phyloP scores from a whole-genome alignment of 202 grass and related monocot genomes.

The Zoysia matrella region DNA sequence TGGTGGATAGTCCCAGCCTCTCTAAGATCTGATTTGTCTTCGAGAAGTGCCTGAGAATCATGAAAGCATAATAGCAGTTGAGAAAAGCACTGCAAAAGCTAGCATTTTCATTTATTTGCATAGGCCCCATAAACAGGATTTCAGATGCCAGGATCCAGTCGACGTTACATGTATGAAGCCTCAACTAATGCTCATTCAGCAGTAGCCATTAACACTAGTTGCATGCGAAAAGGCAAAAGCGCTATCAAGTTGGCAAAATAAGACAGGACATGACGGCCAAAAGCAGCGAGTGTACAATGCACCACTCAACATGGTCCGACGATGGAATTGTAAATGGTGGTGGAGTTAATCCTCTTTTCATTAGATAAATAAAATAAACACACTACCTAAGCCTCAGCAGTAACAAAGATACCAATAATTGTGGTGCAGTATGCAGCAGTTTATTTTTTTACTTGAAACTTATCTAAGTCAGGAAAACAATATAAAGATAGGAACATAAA shows the following conservation, averaged over 20 bases:
- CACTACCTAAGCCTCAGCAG: neutral
- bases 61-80: neutral
- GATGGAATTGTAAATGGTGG: slow-evolving; percentile 23
- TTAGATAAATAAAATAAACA: slow-evolving; percentile 14
- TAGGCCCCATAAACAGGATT: slow-evolving; percentile 19
- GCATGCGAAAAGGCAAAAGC: slow-evolving; percentile 48
- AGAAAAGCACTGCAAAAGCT: neutral
- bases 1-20: too few species aligned
- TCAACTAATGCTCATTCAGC: slow-evolving; percentile 14
- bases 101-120: slow-evolving; percentile 21
- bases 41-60: too few species aligned
- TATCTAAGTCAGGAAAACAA: neutral
- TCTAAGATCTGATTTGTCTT: too few species aligned
- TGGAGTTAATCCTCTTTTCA: slow-evolving; percentile 35
- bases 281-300: slow-evolving; percentile 17
- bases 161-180: slow-evolving; percentile 10
- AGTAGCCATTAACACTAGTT: slow-evolving; percentile 33
- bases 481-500: slow-evolving; percentile 40
- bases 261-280: slow-evolving; percentile 26
- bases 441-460: neutral
- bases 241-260: slow-evolving; percentile 43
- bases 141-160: slow-evolving; percentile 30
- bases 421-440: neutral
- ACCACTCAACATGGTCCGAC: slow-evolving; percentile 11
- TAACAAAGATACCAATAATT: slow-evolving; percentile 7